phyloP scores from a whole-genome alignment of 2,329 filamentous ascomycete genomes.

The Pseudogymnoascus sp. region DNA sequence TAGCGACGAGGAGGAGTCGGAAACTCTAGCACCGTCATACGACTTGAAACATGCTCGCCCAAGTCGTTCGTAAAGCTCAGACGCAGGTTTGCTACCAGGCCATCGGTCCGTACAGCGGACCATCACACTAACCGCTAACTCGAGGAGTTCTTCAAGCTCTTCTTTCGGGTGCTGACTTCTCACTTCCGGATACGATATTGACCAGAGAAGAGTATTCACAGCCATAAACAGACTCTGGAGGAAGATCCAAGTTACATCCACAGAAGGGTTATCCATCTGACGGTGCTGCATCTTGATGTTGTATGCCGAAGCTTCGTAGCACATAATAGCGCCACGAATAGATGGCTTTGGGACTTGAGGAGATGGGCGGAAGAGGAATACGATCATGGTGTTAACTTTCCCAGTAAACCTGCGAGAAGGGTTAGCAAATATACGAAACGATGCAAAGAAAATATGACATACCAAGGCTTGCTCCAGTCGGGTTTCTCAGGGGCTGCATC shows the following conservation, averaged over 20 bases:
- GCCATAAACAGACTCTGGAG: slow-evolving; percentile 84
- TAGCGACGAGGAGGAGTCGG: slow-evolving; percentile 41
- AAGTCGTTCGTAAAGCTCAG: slow-evolving; percentile 79
- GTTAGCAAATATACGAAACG: slow-evolving; percentile 16
- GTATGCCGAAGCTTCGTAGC: slow-evolving; percentile 73
- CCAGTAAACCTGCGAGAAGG: slow-evolving; percentile 47
- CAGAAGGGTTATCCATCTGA: slow-evolving; percentile 66
- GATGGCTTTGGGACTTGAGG: slow-evolving; percentile 87
- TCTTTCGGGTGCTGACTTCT: slow-evolving; percentile 63
- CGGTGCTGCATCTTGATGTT: slow-evolving; percentile 75
- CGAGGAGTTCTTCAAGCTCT: slow-evolving; percentile 68
- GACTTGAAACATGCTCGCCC: slow-evolving; percentile 80
- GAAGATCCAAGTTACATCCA: slow-evolving; percentile 92
- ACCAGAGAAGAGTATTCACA: slow-evolving; percentile 87
- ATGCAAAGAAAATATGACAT: slow-evolving; percentile 17
- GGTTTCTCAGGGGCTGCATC: slow-evolving; percentile 65
- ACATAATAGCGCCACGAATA: slow-evolving; percentile 66
- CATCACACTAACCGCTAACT: slow-evolving; percentile 70
- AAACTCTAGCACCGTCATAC: slow-evolving; percentile 57
- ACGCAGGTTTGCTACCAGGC: slow-evolving; percentile 81
- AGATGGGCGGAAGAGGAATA: slow-evolving; percentile 82
- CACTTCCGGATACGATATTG: slow-evolving; percentile 78
- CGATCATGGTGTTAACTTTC: slow-evolving; percentile 78
- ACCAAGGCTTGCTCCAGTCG: slow-evolving; percentile 73
- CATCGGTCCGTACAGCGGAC: slow-evolving; percentile 76